Base-by-base conservation (phyloP, 805 yeast species). In the Metschnikowia shivogae region DNA sequence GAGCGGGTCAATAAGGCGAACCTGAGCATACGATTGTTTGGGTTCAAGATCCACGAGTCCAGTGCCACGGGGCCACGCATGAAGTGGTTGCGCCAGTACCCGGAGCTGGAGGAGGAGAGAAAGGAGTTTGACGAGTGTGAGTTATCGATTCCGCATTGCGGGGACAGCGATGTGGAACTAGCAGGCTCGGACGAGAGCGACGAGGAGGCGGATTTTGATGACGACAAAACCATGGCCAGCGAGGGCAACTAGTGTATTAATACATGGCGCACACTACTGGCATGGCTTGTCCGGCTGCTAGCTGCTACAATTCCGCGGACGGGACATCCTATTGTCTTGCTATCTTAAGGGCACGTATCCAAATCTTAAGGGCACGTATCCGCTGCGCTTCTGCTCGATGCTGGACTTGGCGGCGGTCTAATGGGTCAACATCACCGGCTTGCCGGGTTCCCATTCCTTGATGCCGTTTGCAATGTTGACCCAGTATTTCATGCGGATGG, bases 21-120 rank as follows among this genome's bases (percentile, higher is more conserved):
- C 47, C 84, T 76, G 61, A 85, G 86, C 40, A 76, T 89, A 58
- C 86, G 82, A 61, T 74, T 90, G 38, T 93, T 87, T 68, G 99
- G 99, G 1, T 93, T 93, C 72, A 79, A 78, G 54, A 74, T 93
- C 26, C 80, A 85, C 57, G 92, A 87, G 60, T 60, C 68, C 44
- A 84, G 95, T 36, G 69, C 76, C 27, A 76, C 86, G 39, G 99
- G 99, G 0, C 90, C 95, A n/a, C 77, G 98, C 55, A 93, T 93
- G 98, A 78, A 77, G 57, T 93, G 99, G 99, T 73, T 92, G 50
- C 79, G 98, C 56, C 82, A 81, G 62, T 72, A 77, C 52, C 98
- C 98, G 3, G 68, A 69, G 36, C 75, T 80, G 3, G 74, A 68
- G 14, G 79, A 72, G 35, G 90, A 86, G 57, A 64, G 77, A 54